Evolutionary conservation across 2,329 filamentous ascomycete genomes (phyloP).

Genomic region (Stemphylium beticola): DNA sequence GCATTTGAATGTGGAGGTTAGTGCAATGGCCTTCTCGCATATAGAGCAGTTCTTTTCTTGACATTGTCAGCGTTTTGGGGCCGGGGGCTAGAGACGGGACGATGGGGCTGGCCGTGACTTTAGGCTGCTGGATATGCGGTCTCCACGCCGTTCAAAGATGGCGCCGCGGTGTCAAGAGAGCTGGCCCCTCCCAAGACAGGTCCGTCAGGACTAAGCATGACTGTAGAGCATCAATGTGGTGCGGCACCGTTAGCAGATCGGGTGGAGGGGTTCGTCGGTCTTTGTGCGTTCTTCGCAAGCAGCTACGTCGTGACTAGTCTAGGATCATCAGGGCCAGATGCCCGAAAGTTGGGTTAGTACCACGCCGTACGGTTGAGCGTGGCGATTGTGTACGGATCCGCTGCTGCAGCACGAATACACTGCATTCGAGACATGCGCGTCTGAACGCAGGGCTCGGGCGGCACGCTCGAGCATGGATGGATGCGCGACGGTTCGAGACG

Average conservation of each 20-base stretch:
- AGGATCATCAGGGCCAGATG: conserved; percentile 4
- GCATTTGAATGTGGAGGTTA: not conserved
- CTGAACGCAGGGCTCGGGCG: not conserved
- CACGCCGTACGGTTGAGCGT: conserved; percentile 10
- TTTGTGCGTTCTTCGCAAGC: not conserved
- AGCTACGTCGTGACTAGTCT: conserved; percentile 1
- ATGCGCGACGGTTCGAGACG: not conserved
- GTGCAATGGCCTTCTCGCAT: not conserved
- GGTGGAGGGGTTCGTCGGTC: conserved; percentile 1
- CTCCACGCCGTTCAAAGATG: too few species aligned
- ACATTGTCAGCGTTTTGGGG: not conserved
- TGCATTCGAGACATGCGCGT: conserved; percentile 1
- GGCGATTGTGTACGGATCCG: conserved; percentile 1
- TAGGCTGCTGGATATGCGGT: not conserved
- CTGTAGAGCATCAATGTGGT: not conserved
- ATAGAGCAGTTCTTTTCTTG: not conserved
- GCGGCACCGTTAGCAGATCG: not conserved
- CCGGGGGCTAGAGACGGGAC: not conserved
- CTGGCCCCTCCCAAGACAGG: not conserved
- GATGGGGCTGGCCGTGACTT: not conserved
- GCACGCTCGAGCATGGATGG: conserved; percentile 1
- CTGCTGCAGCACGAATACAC: conserved; percentile 2
- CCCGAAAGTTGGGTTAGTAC: conserved; percentile 2
- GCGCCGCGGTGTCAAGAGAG: not conserved
- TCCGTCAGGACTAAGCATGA: not conserved